phyloP scores from a whole-genome alignment of 2,329 filamentous ascomycete species.

The Colletotrichum acutatum region DNA sequence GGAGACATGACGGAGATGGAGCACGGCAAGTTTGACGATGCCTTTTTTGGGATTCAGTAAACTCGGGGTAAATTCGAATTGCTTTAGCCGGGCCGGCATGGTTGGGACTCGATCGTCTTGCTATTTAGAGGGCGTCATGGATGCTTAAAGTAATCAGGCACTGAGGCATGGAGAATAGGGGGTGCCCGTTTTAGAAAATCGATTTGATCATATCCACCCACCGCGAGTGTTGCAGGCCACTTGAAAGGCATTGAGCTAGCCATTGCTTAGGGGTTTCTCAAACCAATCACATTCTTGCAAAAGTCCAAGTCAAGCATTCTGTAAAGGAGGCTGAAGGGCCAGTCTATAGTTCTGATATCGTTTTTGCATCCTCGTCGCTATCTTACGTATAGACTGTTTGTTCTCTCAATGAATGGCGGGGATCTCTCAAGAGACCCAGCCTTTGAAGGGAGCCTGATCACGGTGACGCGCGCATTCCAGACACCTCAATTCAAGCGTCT shows the following conservation, averaged over 20 bases:
- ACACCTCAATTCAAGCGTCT: background rate
- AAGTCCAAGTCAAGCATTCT: background rate
- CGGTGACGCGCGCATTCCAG: background rate
- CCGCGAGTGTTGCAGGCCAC: background rate
- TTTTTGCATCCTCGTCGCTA: background rate
- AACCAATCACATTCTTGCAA: background rate
- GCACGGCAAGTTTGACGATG: slow-evolving; percentile 59
- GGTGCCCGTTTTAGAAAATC: background rate
- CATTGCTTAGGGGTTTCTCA: background rate
- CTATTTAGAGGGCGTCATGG: background rate
- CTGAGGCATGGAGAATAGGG: background rate
- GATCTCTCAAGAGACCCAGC: background rate
- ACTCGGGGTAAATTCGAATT: background rate
- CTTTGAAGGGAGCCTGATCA: background rate
- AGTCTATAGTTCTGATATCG: background rate
- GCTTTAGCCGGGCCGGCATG: background rate
- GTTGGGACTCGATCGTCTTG: background rate
- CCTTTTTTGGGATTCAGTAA: slow-evolving; percentile 54
- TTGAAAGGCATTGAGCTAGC: background rate
- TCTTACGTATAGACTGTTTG: background rate
- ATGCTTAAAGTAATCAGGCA: too few species aligned
- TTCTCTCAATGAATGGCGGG: background rate
- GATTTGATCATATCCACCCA: background rate
- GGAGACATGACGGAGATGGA: slow-evolving; percentile 55
- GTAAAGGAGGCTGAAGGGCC: background rate